These are phyloP conservation scores for Chenopodium album DNA, from an alignment of 148 eudicot genomes.

Conservation along the genomic window DNA sequence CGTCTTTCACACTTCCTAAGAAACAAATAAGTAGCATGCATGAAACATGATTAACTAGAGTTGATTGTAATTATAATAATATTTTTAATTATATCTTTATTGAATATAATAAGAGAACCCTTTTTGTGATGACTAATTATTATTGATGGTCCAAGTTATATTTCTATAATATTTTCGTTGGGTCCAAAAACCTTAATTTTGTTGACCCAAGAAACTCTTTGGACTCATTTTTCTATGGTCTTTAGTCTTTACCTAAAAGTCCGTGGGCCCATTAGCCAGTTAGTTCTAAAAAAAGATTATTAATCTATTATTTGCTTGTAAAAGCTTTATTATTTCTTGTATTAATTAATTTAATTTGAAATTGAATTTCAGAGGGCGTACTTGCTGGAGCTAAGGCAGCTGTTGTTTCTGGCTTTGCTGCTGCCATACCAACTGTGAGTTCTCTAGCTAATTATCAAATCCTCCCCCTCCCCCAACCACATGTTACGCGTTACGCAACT, in stretches of 20 bases:
- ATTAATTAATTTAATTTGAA: background rate
- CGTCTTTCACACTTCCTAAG: background rate
- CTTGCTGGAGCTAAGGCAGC: conserved; percentile 84
- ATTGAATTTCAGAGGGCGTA: conserved; percentile 49
- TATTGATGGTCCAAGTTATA: background rate
- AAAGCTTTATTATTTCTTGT: no score
- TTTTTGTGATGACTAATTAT: background rate
- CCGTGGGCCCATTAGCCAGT: background rate
- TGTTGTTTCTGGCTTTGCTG: conserved; percentile 55
- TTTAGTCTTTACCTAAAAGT: background rate
- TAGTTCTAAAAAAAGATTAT: background rate
- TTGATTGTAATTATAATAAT: background rate
- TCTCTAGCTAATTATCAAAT: background rate
- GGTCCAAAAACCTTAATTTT: background rate
- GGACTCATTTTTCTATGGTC: background rate
- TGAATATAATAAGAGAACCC: background rate
- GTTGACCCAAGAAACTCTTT: conserved; percentile 5
- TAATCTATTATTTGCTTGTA: background rate
- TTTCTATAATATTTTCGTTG: background rate
- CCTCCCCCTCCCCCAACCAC: background rate
- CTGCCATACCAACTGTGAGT: conserved; percentile 76
- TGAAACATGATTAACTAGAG: background rate
- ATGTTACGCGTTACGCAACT: background rate
- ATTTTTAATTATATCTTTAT: background rate
- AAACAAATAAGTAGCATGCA: background rate